Base-by-base conservation (phyloP, 75 land plant species). In the Cupressus sempervirens region DNA sequence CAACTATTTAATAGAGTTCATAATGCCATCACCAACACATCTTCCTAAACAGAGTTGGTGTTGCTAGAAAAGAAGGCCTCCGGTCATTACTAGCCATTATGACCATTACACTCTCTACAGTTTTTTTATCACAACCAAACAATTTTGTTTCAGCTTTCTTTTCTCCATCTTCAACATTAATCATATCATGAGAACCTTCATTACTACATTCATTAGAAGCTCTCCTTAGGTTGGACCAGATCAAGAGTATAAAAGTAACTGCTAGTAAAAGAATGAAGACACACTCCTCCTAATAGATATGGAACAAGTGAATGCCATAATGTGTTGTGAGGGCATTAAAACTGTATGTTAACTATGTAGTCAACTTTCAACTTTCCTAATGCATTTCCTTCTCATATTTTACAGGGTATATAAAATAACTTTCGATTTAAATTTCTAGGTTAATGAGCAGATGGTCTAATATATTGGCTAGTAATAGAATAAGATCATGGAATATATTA, bases 241-340 rank as follows among this genome's bases (percentile, higher is more conserved):
- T 26, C 43, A 77, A 36, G 41, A 77, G 23, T 9, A 77, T 77
- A 3, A 77, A 4, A 77, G 80, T 3, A 77, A 40, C 41, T 23
- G 1, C 80, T 23, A 77, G 40, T 23, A 38, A 41, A 77, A 41
- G 10, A 7, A 77, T n/a, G 3, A 77, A 23, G 80, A 26, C 3
- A 15, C 3, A 77, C 46, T 77, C 80, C 80, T 34, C 80, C 48
- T 12, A 77, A 77, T 48, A 77, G 80, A 77, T 41, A 77, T 7
- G 46, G 46, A 77, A 41, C 29, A 8, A 30, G 80, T 7, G 80
- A 20, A 20, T 77, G 41, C 80, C 80, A 40, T 18, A 77, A 18
- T 38, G 79, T 14, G 11, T 38, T 26, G 10, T 32, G 9, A 26
- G 29, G 29, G 11, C 29, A 68, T 68, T 68, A 29, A 68, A 2